Base-by-base conservation (phyloP, 2,329 filamentous ascomycete species). In the Cadophora luteo-olivacea region DNA sequence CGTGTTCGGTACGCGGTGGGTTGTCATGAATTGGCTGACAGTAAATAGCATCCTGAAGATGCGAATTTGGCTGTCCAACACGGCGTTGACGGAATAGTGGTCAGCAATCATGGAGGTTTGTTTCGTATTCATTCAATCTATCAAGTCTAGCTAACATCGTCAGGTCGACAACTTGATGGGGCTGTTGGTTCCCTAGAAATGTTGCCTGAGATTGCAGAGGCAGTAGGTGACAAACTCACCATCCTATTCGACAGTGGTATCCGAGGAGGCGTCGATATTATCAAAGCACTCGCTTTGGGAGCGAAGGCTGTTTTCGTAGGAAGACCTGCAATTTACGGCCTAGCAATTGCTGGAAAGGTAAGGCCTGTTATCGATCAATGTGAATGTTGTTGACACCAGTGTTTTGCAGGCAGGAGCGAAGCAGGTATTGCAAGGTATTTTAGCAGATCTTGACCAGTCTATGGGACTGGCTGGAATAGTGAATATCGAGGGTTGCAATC, bases 241-340 rank as follows among this genome's bases (percentile, higher is more conserved):
- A 81, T 92, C 24, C 82, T 91, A 54, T 85, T 91, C 19, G 90
- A 92, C 73, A 84, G 82, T 12, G 86, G 87, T 0, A 83, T 89
- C 38, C 75, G 86, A 49, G 82, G 83, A 16, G 87, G 85, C 0
- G 84, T 82, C 0, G 86, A 89, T 74, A 81, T 88, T 12, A 84
- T 89, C 78, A 89, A 89, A 75, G 86, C 86, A 0, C 75, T 87
- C 2, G 82, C 83, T 2, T 75, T 87, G 2, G 82, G 87, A 1
- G 88, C 86, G 0, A 84, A 87, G 72, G 85, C 82, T 2, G 86
- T 89, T 1, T 78, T 88, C 14, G 81, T 90, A 11, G 86, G 86
- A 2, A 78, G 87, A 65, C 87, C 87, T 4, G 85, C 83, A 25
- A 82, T 89, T 16, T 90, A 89, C 74, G 86, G 87, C 0, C 77